A percentile compares a stretch with the other conserved stretches of the same genome.
These are phyloP conservation scores for Citrullus mucosospermus DNA, from an alignment of 306 rosid species.

Conservation along the genomic window DNA sequence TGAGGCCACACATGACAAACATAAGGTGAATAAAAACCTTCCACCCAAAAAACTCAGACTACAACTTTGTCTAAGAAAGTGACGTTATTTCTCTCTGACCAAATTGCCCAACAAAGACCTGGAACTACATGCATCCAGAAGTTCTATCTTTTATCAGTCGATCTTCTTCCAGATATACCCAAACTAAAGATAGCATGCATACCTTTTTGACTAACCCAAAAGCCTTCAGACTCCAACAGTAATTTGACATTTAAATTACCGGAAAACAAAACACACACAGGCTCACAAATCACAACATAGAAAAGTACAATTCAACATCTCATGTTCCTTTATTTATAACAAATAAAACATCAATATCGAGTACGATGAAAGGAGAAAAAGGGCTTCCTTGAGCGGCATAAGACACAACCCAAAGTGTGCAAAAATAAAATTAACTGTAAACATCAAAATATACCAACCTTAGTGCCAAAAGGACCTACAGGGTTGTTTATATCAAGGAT, in stretches of 20 bases:
- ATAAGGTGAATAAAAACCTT: not conserved
- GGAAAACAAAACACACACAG: not conserved
- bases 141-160: not conserved
- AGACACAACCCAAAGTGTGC: not conserved
- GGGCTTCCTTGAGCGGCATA: not conserved
- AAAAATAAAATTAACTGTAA: not conserved
- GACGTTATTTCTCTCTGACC: not conserved
- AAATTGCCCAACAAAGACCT: not conserved
- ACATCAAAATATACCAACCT: constrained; percentile 15
- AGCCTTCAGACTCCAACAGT: not conserved
- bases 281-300: not conserved
- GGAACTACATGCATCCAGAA: not conserved
- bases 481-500: constrained; percentile 35
- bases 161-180: not conserved
- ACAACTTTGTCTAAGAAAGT: not conserved
- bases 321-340: not conserved
- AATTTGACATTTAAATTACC: not conserved
- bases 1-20: not conserved
- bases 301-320: not conserved
- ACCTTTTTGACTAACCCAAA: not conserved
- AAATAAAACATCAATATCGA: not conserved
- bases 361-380: not conserved
- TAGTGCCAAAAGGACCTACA: constrained; percentile 30
- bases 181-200: not conserved
- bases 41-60: not conserved